Evolutionary conservation across 805 yeast species (phyloP), one percentile per base, ranked within the genome.

Genomic region (Nakazawaea populi): DNA sequence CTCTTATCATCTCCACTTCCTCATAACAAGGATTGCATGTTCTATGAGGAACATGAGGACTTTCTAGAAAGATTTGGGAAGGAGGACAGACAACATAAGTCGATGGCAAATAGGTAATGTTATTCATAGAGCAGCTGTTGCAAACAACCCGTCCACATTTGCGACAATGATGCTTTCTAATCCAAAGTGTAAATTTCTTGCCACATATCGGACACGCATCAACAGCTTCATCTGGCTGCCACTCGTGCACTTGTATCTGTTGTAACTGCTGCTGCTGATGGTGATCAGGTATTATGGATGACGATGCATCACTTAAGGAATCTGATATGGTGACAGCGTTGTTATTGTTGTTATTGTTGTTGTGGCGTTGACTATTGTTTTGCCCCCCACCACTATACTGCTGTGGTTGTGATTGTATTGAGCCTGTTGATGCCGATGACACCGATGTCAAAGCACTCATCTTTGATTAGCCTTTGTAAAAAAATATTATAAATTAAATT

Each of bases 141-240:
- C 96, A 89, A 14, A 85, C 87, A 0, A 89, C 84, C 35, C 81
- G 71, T 3, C 96, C 96, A 68, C 96, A 89, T 52, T 69, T 73
- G 48, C 94, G 73, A 65, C 96, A 89, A 64, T 89, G 96, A 67
- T 89, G 96, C 51, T 90, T 75, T 52, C 96, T 74, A 61, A 72
- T 77, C 64, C 85, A 82, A 51, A 87, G 65, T 2, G 83, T 71
- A 67, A 82, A 89, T 39, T 56, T 49, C 0, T 62, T 54, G 32
- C 62, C 60, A 63, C 96, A 89, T 4, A 80, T 58, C 24, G 73
- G 72, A 60, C 96, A 89, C 2, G 59, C 60, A 0, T 55, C 27
- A 1, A 69, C 84, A 1, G 69, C 79, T 5, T 66, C 70, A 63
- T 89, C 96, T 3, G 80, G 75, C 66, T 89, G 90, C 96, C 96